Percentiles rank a stretch among this genome's conserved stretches.
phyloP scores from a whole-genome alignment of 139 green algal genomes.

The Chlorella sp. region DNA sequence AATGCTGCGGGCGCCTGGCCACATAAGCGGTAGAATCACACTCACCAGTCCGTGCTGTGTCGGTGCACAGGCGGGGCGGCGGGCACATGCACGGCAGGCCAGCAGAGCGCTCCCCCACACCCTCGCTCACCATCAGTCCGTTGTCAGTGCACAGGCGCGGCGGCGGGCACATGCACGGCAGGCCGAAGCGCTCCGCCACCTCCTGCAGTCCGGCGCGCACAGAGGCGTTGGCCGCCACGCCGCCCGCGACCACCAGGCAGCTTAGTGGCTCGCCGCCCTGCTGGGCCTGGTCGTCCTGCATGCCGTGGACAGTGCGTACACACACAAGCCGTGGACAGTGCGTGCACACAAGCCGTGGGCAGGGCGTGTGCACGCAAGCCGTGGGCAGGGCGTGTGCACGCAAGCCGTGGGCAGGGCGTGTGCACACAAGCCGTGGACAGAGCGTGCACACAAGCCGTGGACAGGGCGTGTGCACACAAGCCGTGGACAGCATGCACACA shows the following conservation, averaged over 20 bases:
- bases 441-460: no score
- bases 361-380: no score
- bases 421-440: no score
- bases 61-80: constrained; percentile 75
- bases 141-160: constrained; percentile 90
- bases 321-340: no score
- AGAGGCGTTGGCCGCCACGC: constrained; percentile 80
- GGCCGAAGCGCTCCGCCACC: constrained; percentile 39
- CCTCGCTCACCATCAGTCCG: constrained; percentile 95
- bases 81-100: constrained; percentile 72
- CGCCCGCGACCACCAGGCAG: constrained; percentile 61
- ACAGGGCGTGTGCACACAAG: no score
- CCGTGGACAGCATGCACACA: no score
- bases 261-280: constrained; percentile 44
- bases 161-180: constrained; percentile 73
- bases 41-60: constrained; percentile 98
- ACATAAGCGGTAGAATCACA: no score
- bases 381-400: no score
- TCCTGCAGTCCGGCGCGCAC: constrained; percentile 53
- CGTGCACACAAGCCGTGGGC: no score
- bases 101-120: constrained; percentile 31
- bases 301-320: constrained; percentile 17
- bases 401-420: no score
- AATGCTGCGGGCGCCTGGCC: no score
- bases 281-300: constrained; percentile 26